Conservation (phyloP, 73 alveolate species). For the Paramecium pentaurelia region DNA sequence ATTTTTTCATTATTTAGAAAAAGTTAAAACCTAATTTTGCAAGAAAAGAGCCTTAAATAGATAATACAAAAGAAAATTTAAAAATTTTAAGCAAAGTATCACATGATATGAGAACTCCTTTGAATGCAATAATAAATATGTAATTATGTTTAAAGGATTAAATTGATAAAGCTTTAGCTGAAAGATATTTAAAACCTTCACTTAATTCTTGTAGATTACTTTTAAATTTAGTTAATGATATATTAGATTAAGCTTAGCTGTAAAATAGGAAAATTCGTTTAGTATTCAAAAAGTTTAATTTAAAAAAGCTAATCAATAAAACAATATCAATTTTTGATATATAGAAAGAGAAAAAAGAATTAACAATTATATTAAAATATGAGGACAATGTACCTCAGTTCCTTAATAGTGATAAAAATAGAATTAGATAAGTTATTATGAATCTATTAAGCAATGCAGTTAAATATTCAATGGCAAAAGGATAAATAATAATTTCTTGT, state of each 20-base stretch:
- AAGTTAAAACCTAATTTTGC: background rate
- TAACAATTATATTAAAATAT: constrained; percentile 6
- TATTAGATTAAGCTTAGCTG: constrained; percentile 49
- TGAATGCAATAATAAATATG: constrained; percentile 46
- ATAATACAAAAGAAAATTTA: background rate
- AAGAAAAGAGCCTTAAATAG: background rate
- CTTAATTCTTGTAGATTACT: constrained; percentile 53
- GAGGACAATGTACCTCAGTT: background rate
- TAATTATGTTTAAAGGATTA: background rate
- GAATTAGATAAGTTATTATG: constrained; percentile 53
- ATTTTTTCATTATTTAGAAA: background rate
- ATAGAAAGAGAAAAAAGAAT: constrained; percentile 26
- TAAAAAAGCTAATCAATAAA: constrained; percentile 40
- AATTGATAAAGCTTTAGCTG: background rate
- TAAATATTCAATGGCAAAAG: constrained; percentile 51
- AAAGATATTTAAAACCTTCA: constrained; percentile 47
- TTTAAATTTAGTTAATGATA: constrained; percentile 55
- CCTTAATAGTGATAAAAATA: constrained; percentile 43
- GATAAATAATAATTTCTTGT: constrained; percentile 4
- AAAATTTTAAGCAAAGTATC: constrained; percentile 28
- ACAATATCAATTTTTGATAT: constrained; percentile 31
- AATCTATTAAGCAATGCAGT: constrained; percentile 63
- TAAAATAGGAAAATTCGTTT: constrained; percentile 46
- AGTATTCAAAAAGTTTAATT: constrained; percentile 39
- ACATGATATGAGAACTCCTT: constrained; percentile 61